Conservation (phyloP, 2,329 filamentous ascomycete species). For the Botrytis fabae region DNA sequence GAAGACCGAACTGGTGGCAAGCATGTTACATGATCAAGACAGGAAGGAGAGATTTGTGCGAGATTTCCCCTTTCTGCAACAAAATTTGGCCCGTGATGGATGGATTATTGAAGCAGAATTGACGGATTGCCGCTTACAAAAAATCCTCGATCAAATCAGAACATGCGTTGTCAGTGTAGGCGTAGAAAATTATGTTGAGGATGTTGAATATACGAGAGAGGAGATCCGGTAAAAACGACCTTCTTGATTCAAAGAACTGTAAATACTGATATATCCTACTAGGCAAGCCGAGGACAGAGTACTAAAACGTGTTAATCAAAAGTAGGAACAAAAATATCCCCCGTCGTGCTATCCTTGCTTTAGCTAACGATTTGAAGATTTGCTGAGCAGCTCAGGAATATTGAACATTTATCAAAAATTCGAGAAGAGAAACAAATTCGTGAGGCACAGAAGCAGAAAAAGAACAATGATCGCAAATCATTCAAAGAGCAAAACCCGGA, state of each 20-base stretch:
- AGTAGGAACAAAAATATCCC: background rate
- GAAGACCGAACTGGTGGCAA: background rate
- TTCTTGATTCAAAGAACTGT: background rate
- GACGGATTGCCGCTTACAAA: background rate
- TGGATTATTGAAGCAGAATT: background rate
- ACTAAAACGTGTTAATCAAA: background rate
- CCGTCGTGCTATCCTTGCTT: background rate
- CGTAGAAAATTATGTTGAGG: background rate
- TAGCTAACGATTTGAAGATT: background rate
- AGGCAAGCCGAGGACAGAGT: background rate
- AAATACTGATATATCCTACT: background rate
- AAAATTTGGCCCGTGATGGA: background rate
- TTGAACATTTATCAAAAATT: background rate
- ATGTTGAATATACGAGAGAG: rapidly evolving
- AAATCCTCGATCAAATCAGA: background rate
- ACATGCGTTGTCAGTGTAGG: no score
- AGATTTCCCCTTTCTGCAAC: background rate
- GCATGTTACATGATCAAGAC: background rate
- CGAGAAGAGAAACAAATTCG: background rate
- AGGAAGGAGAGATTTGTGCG: background rate
- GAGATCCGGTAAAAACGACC: background rate
- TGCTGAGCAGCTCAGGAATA: background rate
- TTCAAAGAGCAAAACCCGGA: background rate
- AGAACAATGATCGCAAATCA: background rate
- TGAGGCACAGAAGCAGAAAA: background rate